Evolutionary conservation across 192 early-diverging fungal species (phyloP).

Genomic region (Anaeromyces robustus): DNA sequence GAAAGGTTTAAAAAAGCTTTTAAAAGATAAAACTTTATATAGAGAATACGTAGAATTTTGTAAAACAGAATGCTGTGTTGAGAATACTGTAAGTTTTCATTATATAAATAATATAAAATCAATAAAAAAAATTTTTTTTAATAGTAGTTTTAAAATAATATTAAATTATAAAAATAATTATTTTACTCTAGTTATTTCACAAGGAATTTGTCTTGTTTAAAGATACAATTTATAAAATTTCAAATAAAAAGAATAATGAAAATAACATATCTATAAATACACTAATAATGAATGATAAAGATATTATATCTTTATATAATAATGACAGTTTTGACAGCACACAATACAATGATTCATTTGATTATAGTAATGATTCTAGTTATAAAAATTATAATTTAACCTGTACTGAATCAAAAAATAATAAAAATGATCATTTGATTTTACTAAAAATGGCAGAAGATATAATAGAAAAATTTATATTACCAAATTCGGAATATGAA

Average conservation of each 20-base stretch:
- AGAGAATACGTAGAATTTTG: background rate
- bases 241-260: background rate
- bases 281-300: background rate
- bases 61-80: background rate
- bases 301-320: background rate
- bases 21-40: background rate
- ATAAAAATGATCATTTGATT: background rate
- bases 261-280: background rate
- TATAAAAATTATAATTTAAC: background rate
- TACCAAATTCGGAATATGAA: background rate
- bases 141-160: too few relatives aligned
- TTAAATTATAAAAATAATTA: too few relatives aligned
- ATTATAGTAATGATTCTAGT: background rate
- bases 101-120: too few relatives aligned
- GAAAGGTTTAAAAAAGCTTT: background rate
- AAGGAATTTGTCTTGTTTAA: background rate
- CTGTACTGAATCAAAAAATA: background rate
- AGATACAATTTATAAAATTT: background rate
- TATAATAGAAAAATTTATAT: background rate
- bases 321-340: too few relatives aligned
- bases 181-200: background rate
- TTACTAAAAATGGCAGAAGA: background rate
- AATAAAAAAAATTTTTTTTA: too few relatives aligned
- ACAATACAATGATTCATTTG: too few relatives aligned
- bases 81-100: background rate